These are phyloP conservation scores for Gossypium mustelinum DNA, from an alignment of 345 rosid species.

Conservation along the genomic window DNA sequence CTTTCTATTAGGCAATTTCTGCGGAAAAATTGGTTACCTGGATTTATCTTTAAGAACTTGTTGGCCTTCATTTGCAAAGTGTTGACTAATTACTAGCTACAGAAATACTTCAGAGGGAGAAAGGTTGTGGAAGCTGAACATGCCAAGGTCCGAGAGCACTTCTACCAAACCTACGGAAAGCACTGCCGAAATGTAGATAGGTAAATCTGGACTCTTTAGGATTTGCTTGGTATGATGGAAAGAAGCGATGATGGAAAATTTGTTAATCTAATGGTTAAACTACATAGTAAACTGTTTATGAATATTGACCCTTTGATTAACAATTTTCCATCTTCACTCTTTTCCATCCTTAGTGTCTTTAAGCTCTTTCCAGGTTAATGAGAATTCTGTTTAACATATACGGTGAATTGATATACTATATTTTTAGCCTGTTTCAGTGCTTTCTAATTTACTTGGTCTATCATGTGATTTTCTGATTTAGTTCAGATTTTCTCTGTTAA, in stretches of 20 bases:
- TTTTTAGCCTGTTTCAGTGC: neutral
- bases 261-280: too few relatives aligned
- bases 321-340: too few relatives aligned
- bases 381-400: neutral
- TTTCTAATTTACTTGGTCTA: neutral
- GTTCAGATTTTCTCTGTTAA: conserved; percentile 16
- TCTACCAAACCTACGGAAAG: conserved; percentile 55
- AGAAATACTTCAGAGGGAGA: conserved; percentile 98
- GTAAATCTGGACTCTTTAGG: conserved; percentile 26
- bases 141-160: conserved; percentile 58
- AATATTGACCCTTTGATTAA: too few relatives aligned
- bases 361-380: neutral
- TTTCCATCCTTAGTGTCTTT: neutral
- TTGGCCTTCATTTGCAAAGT: conserved; percentile 18
- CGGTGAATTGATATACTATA: neutral
- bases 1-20: neutral
- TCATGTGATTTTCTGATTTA: neutral
- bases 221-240: too few relatives aligned
- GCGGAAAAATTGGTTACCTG: neutral
- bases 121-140: conserved; percentile 61
- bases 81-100: conserved; percentile 42
- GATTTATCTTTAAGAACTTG: conserved; percentile 2
- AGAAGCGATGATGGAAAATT: too few relatives aligned
- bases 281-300: too few relatives aligned
- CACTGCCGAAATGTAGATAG: conserved; percentile 70